Evolutionary conservation across 2,329 filamentous ascomycete genomes (phyloP).

Genomic region (Cryphonectria naterciae): DNA sequence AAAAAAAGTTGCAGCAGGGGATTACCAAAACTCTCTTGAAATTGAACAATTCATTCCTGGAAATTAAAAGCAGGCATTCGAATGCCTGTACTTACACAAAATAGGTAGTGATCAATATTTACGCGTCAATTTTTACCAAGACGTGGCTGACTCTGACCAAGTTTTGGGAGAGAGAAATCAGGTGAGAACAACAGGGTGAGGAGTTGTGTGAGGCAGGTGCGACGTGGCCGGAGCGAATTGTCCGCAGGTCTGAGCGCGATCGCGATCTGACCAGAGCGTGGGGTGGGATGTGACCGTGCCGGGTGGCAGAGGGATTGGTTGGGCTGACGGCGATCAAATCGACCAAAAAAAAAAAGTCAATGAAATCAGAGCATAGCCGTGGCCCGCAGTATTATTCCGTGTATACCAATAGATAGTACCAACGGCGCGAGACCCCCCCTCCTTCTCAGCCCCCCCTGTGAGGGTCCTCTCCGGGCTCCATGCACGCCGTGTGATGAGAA

Average conservation of each 20-base stretch:
- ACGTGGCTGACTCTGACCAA: neutral
- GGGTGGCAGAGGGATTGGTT: neutral
- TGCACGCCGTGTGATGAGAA: neutral
- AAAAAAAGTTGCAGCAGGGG: neutral
- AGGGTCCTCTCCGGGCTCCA: neutral
- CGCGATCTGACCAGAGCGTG: neutral
- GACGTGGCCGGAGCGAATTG: conserved; percentile 6
- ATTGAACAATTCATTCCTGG: neutral
- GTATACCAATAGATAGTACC: neutral
- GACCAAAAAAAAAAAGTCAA: neutral
- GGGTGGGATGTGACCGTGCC: conserved; percentile 10
- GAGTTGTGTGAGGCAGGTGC: neutral
- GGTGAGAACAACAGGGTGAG: neutral
- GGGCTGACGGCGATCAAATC: conserved; percentile 7
- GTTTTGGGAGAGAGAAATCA: neutral
- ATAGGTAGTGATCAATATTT: neutral
- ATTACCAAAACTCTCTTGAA: neutral
- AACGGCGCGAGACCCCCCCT: neutral
- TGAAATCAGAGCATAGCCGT: neutral
- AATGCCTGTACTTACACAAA: neutral
- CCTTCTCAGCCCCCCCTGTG: neutral
- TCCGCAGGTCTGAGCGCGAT: conserved; percentile 2
- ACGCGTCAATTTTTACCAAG: neutral
- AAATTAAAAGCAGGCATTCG: neutral
- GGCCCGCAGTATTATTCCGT: neutral